Base-by-base conservation (phyloP, 106 monocot species). In the Platanthera guangdongensis region DNA sequence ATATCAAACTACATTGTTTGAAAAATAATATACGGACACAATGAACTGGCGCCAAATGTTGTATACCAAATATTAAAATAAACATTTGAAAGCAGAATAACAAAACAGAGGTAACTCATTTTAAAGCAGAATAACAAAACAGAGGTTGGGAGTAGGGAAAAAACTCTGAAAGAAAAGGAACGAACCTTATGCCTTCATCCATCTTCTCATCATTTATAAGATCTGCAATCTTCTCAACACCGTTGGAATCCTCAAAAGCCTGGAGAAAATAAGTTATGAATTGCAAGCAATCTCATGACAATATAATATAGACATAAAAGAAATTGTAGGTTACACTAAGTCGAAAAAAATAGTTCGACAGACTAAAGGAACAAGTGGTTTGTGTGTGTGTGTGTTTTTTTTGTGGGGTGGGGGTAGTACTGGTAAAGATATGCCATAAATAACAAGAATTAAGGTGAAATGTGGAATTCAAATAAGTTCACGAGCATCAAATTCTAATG, bases 151-250 rank as follows among this genome's bases (percentile, higher is more conserved):
- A 19, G 0, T 59, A 7, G 18, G 19, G 21, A 21, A 59, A 59
- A 60, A 60, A 19, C 18, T 6, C n/a, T 18, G 11, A 12, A 75
- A 2, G 15, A 25, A 28, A 69, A 57, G 11, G 39, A 45, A 71
- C 75, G 18, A 65, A 94, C 99, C 94, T 94, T 85, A 88, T 85
- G 70, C 71, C 75, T 75, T 92, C 88, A 81, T 94, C 92, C 8
- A 48, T 82, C 39, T 90, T 78, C 50, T 87, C 88, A 83, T 99
- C 88, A 79, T 99, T 94, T 65, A 99, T 86, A 81, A 90, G 81
- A 13, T 94, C 85, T 53, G 84, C 83, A 85, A 99, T 78, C 84
- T 82, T 92, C 52, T 90, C 89, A 71, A 92, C 63, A 53, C 94
- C 92, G 71, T 70, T 78, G 57, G 68, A 86, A 78, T 83, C 86